Evolutionary conservation across 1,284 basidiomycete species (phyloP).

Genomic region (Trametes hirsuta): DNA sequence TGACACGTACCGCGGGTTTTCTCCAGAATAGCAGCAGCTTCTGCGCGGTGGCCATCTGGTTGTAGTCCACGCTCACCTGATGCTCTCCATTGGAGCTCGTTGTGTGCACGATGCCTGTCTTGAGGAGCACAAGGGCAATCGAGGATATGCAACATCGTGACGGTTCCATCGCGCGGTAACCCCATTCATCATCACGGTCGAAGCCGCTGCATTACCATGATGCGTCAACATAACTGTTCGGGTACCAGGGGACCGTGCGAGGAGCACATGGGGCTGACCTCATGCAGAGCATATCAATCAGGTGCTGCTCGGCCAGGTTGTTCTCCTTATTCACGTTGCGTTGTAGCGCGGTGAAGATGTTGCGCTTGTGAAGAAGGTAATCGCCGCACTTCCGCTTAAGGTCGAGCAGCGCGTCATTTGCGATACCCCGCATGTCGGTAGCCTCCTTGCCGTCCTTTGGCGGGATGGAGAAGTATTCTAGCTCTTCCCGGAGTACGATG

Average conservation of each 20-base stretch:
- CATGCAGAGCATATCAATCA: conserved; percentile 99
- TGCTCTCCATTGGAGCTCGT: conserved; percentile 57
- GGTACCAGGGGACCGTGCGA: neutral
- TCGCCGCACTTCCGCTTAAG: conserved; percentile 86
- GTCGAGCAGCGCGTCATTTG: conserved; percentile 75
- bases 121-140: conserved; percentile 95
- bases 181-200: conserved; percentile 95
- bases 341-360: conserved; percentile 97
- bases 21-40: conserved; percentile 98
- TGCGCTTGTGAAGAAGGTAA: conserved; percentile 85
- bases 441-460: conserved; percentile 63
- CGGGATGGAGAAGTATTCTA: conserved; percentile 98
- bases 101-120: conserved; percentile 91
- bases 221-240: conserved; percentile 7
- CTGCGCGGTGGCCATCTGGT: conserved; percentile 96
- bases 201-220: conserved; percentile 72
- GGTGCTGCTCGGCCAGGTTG: conserved; percentile 97
- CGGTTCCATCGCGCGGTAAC: conserved; percentile 94
- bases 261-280: conserved; percentile 57
- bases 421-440: conserved; percentile 79
- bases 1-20: conserved; percentile 87
- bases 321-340: conserved; percentile 99
- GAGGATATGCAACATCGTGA: conserved; percentile 97
- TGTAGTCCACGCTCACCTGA: conserved; percentile 81
- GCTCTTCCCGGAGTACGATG: conserved; percentile 96